A percentile compares a stretch with the other conserved stretches of the same genome.
Conservation (phyloP, 2,329 filamentous ascomycete species). For the Diaporthe batatas region DNA sequence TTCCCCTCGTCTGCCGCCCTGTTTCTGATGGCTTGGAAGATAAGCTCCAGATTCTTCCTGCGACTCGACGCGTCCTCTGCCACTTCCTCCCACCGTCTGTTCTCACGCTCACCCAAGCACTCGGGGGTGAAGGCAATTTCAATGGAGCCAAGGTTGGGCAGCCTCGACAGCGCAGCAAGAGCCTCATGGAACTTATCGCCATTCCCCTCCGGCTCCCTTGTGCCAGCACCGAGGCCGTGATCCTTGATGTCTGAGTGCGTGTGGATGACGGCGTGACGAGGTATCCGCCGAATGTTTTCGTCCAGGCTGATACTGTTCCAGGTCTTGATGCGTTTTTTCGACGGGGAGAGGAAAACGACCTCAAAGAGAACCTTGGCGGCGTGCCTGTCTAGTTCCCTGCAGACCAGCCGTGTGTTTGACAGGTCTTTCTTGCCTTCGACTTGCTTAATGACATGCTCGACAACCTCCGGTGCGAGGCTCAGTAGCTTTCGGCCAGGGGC, state of each 20-base stretch:
- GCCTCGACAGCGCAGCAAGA: background rate
- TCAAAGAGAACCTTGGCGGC: constrained; percentile 26
- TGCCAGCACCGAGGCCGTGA: background rate
- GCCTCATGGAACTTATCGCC: constrained; percentile 1
- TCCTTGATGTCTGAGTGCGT: background rate
- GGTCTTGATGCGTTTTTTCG: background rate
- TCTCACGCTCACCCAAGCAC: constrained; percentile 3
- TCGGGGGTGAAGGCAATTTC: constrained; percentile 14
- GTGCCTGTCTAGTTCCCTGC: constrained; percentile 15
- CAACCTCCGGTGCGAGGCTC: constrained; percentile 32
- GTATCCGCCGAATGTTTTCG: constrained; percentile 1
- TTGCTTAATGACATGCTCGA: constrained; percentile 20
- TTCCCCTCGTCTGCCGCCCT: background rate
- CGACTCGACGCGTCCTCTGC: background rate
- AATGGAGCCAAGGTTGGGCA: constrained; percentile 34
- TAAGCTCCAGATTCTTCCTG: background rate
- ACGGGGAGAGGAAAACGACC: background rate
- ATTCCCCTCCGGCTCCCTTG: background rate
- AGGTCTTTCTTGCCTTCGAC: constrained; percentile 17
- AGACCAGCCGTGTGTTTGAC: constrained; percentile 2
- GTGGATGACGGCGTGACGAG: constrained; percentile 25
- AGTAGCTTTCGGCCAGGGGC: background rate
- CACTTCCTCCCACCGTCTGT: background rate
- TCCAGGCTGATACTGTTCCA: constrained; percentile 21
- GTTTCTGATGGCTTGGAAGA: constrained; percentile 29